phyloP scores from a whole-genome alignment of 495 filamentous ascomycete species.

The Apodospora peruviana region DNA sequence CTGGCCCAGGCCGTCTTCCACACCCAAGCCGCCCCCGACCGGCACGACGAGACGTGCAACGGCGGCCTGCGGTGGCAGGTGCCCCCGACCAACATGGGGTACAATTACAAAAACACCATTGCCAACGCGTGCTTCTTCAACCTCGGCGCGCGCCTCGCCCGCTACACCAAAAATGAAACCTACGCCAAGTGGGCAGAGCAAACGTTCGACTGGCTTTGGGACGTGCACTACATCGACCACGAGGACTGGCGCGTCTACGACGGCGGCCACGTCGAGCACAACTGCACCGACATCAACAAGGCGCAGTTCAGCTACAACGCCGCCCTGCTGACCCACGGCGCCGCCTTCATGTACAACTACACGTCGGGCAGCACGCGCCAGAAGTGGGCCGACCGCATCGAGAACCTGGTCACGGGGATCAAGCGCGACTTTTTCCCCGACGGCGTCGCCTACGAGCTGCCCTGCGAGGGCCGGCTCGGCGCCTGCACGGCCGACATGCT shows the following conservation, averaged over 20 bases:
- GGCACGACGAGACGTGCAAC: conserved; percentile 54
- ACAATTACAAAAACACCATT: conserved; percentile 74
- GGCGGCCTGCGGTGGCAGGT: conserved; percentile 81
- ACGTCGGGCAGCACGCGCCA: conserved; percentile 22
- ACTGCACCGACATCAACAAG: conserved; percentile 57
- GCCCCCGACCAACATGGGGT: conserved; percentile 67
- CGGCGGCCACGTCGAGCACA: conserved; percentile 56
- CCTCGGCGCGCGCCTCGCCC: conserved; percentile 66
- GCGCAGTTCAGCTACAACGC: conserved; percentile 73
- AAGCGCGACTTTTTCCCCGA: conserved; percentile 53
- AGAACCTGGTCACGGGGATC: conserved; percentile 53
- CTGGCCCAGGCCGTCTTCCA: conserved; percentile 74
- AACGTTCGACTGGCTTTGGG: conserved; percentile 64
- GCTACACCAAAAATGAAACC: conserved; percentile 70
- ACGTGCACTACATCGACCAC: conserved; percentile 56
- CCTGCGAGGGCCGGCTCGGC: conserved; percentile 55
- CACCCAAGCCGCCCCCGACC: conserved; percentile 55
- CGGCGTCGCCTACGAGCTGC: conserved; percentile 59
- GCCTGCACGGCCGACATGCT: conserved; percentile 69
- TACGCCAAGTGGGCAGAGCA: conserved; percentile 74
- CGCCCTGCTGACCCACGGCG: conserved; percentile 64
- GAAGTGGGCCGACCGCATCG: conserved; percentile 54
- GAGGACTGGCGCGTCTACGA: conserved; percentile 60
- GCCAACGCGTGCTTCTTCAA: conserved; percentile 72
- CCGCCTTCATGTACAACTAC: conserved; percentile 55